Conservation (phyloP, 1,284 basidiomycete species). For the Ganoderma meredithae region DNA sequence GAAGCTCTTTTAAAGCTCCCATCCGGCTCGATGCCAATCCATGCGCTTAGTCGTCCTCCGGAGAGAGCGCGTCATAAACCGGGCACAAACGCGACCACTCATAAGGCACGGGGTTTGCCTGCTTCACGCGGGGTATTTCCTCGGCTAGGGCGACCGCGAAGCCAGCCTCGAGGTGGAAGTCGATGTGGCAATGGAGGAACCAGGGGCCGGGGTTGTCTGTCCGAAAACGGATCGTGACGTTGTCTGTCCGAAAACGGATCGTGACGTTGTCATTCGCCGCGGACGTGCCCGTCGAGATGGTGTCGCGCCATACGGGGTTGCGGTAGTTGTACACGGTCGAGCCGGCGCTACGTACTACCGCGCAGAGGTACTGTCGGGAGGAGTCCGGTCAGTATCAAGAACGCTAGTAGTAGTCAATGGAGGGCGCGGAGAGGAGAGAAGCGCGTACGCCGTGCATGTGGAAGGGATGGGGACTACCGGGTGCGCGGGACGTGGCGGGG, state of each 20-base stretch:
- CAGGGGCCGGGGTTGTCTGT: conserved; percentile 26
- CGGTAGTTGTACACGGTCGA: conserved; percentile 38
- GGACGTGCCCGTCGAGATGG: conserved; percentile 36
- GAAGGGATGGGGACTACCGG: conserved; percentile 44
- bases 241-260: conserved; percentile 35
- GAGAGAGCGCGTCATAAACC: conserved; percentile 22
- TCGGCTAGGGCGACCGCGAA: conserved; percentile 12
- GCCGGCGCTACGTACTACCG: conserved; percentile 39
- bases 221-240: conserved; percentile 36
- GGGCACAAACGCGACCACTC: conserved; percentile 32
- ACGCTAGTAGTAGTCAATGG: background rate
- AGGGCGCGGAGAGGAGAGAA: background rate
- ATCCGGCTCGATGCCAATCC: too few relatives aligned
- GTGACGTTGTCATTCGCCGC: conserved; percentile 38
- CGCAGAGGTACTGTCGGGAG: conserved; percentile 32
- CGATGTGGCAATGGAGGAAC: background rate
- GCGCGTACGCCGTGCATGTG: conserved; percentile 44
- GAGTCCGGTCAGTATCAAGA: background rate
- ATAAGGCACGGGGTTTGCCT: conserved; percentile 1
- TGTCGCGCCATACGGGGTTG: conserved; percentile 41
- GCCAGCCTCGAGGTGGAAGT: conserved; percentile 11
- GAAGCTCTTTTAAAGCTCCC: background rate
- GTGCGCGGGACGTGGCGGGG: conserved; percentile 22
- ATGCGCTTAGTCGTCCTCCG: conserved; percentile 2
- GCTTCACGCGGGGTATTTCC: conserved; percentile 4